A percentile compares a stretch with the other conserved stretches of the same genome.
Evolutionary conservation across 2,329 filamentous ascomycete genomes (phyloP).

Genomic region (Microascus cirrosus): DNA sequence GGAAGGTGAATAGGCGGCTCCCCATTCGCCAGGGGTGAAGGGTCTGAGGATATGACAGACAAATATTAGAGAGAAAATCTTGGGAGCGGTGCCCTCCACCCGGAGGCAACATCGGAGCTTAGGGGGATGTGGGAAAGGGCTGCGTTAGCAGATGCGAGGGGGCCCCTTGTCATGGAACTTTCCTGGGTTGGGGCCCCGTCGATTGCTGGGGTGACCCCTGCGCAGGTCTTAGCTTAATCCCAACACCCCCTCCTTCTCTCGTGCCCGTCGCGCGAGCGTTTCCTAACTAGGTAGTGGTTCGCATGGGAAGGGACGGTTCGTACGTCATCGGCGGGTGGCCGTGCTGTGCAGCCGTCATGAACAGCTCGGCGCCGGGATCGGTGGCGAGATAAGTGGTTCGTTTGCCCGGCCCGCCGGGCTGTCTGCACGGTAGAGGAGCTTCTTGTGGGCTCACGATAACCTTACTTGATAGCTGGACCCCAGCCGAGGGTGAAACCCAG

Average conservation of each 20-base stretch:
- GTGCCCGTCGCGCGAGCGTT: neutral
- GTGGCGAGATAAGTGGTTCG: neutral
- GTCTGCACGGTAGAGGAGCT: neutral
- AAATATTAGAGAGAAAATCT: neutral
- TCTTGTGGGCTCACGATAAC: neutral
- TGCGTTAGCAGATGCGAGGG: neutral
- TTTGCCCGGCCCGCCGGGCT: neutral
- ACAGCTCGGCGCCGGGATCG: neutral
- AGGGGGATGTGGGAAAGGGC: neutral
- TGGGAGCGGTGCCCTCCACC: neutral
- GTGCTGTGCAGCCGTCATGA: neutral
- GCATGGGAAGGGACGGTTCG: neutral
- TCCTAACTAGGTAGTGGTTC: constrained; percentile 4
- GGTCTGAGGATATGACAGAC: neutral
- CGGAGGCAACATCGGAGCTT: neutral
- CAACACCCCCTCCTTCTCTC: neutral
- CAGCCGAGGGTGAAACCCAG: too few relatives aligned
- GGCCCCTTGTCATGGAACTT: neutral
- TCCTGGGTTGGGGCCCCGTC: neutral
- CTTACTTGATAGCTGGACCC: too few relatives aligned
- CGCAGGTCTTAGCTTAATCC: neutral
- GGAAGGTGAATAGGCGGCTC: neutral
- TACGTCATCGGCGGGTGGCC: neutral
- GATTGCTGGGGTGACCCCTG: neutral
- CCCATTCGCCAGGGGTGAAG: neutral